A percentile compares a stretch with the other conserved stretches of the same genome.
These are phyloP conservation scores for Cladosporium oxysporum DNA, from an alignment of 2,329 filamentous ascomycete genomes.

Conservation along the genomic window DNA sequence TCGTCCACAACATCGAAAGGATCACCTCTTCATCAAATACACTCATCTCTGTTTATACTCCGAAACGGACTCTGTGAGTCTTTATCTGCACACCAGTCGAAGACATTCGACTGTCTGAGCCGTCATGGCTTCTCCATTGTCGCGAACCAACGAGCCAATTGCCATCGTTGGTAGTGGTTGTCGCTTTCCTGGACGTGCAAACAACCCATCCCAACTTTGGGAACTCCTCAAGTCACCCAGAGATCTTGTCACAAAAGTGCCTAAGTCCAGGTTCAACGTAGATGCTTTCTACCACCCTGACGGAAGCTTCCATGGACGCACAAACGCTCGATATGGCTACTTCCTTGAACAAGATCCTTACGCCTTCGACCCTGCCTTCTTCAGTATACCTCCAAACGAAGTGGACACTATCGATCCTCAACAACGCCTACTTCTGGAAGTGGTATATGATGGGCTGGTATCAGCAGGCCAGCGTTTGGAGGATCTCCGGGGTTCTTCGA, in stretches of 20 bases:
- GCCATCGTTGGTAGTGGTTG: no score
- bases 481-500: conserved; percentile 20
- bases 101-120: no score
- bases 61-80: no score
- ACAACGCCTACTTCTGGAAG: conserved; percentile 31
- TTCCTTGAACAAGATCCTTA: conserved; percentile 29
- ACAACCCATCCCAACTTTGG: no score
- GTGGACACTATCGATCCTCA: conserved; percentile 33
- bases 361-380: conserved; percentile 31
- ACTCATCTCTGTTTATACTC: no score
- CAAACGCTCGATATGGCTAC: conserved; percentile 19
- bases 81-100: no score
- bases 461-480: conserved; percentile 14
- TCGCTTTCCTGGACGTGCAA: no score
- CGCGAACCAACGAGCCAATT: no score
- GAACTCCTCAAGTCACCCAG: no score
- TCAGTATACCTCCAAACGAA: conserved; percentile 27
- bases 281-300: conserved; percentile 29
- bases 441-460: conserved; percentile 27
- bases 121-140: no score
- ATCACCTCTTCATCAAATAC: no score
- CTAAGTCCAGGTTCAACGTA: conserved; percentile 26
- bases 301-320: conserved; percentile 8
- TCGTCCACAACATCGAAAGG: no score
- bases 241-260: conserved; percentile 21